These are phyloP conservation scores for Candida vartiovaarae DNA, from an alignment of 805 yeast genomes.

Conservation along the genomic window DNA sequence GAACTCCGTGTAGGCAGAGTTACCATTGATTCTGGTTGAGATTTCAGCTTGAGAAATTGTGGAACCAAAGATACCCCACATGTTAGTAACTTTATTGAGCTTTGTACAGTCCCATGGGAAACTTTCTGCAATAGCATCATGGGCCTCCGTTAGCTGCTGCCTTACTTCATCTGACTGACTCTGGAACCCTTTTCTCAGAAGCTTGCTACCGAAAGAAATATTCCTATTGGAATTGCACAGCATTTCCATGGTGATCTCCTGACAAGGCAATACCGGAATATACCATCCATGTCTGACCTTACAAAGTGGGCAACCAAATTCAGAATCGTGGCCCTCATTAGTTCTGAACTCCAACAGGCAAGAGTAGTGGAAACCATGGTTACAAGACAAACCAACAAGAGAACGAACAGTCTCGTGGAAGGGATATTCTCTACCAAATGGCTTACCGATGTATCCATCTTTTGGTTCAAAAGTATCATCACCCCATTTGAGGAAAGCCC, in stretches of 20 bases:
- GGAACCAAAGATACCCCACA: constrained; percentile 1
- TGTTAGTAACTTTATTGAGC: constrained; percentile 19
- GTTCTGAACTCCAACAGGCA: constrained; percentile 67
- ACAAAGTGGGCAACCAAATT: constrained; percentile 91
- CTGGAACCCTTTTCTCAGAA: neutral
- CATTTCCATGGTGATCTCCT: neutral
- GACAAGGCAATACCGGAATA: constrained; percentile 44
- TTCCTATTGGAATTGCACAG: neutral
- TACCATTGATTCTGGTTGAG: constrained; percentile 41
- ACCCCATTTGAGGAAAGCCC: constrained; percentile 18
- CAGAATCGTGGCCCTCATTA: constrained; percentile 47
- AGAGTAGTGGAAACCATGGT: constrained; percentile 83
- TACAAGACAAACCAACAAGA: constrained; percentile 53
- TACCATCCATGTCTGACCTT: constrained; percentile 75
- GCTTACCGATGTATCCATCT: constrained; percentile 24
- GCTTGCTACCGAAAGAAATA: neutral
- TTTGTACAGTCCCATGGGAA: neutral
- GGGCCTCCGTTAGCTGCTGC: neutral
- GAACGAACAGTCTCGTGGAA: constrained; percentile 1
- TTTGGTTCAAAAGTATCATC: constrained; percentile 14
- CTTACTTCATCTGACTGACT: neutral
- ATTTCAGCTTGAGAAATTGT: constrained; percentile 51
- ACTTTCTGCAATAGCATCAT: too few species aligned
- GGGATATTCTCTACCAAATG: constrained; percentile 15
- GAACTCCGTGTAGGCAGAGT: constrained; percentile 26